Conservation (phyloP, 495 filamentous ascomycete genomes). For the Collariella sp. region DNA sequence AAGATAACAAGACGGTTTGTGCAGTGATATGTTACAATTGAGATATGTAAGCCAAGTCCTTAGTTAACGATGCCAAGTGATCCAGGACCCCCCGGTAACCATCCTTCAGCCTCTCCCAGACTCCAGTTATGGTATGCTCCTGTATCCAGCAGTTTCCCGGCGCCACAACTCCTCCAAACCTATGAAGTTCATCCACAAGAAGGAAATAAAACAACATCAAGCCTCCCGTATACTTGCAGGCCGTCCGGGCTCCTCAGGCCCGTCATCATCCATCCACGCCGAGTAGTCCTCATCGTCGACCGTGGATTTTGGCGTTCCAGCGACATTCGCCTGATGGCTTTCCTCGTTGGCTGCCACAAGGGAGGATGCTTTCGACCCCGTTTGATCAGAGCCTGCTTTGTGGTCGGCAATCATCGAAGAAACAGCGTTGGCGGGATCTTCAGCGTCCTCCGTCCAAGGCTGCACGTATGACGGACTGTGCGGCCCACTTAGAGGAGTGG, state of each 20-base stretch:
- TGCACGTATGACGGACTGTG: conserved; percentile 27
- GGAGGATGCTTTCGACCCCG: not conserved
- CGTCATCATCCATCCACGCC: conserved; percentile 28
- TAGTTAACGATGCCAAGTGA: not conserved
- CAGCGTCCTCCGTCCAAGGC: conserved; percentile 38
- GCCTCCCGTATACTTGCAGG: not conserved
- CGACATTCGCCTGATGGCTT: not conserved
- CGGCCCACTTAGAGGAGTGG: conserved; percentile 35
- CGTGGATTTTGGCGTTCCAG: not conserved
- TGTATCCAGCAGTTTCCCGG: conserved; percentile 4
- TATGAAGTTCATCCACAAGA: not conserved
- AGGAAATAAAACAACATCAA: not conserved
- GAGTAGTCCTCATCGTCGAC: conserved; percentile 26
- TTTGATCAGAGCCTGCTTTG: not conserved
- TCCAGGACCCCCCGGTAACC: not conserved
- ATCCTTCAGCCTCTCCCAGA: too few relatives aligned
- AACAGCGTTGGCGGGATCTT: conserved; percentile 7
- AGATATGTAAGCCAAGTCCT: not conserved
- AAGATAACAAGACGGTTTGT: not conserved
- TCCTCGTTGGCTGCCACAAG: not conserved
- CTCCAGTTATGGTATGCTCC: not conserved
- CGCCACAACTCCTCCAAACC: not conserved
- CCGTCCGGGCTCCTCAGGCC: conserved; percentile 8
- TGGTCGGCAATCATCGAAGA: not conserved
- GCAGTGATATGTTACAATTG: not conserved